These are phyloP conservation scores for Solanum piurae DNA, from an alignment of 257 asterid species.

Conservation along the genomic window DNA sequence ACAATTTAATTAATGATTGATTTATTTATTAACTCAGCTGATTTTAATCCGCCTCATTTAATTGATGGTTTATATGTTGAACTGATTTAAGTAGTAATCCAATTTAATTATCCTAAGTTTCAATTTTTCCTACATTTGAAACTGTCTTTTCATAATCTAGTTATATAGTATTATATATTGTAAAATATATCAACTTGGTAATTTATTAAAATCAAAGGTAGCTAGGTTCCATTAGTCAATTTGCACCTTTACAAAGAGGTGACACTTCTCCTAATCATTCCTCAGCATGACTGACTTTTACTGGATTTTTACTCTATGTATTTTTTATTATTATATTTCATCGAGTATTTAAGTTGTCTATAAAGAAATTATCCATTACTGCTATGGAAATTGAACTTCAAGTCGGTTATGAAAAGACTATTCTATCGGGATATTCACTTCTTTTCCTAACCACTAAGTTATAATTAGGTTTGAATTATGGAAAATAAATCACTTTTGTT, in stretches of 20 bases:
- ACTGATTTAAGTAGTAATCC: not conserved
- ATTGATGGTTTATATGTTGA: not conserved
- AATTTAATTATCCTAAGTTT: not conserved
- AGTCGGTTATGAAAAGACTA: fast-evolving
- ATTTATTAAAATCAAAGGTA: not conserved
- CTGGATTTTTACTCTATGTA: not conserved
- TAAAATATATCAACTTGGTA: not conserved
- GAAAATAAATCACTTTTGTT: not conserved
- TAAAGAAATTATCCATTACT: fast-evolving
- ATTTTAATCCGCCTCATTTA: not conserved
- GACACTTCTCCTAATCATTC: not conserved
- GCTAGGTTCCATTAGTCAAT: not conserved
- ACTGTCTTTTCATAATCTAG: not conserved
- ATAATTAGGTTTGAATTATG: not conserved
- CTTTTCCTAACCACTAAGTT: not conserved
- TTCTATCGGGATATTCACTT: not conserved
- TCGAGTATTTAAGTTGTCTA: not conserved
- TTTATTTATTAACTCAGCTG: not conserved
- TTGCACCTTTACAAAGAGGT: not conserved
- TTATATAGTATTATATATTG: no score
- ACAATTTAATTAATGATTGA: not conserved
- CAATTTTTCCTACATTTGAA: not conserved
- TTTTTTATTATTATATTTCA: not conserved
- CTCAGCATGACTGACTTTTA: not conserved
- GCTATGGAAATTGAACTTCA: not conserved